These are phyloP conservation scores for Claviceps sorghi DNA, from an alignment of 2,329 filamentous ascomycete species.

Conservation along the genomic window DNA sequence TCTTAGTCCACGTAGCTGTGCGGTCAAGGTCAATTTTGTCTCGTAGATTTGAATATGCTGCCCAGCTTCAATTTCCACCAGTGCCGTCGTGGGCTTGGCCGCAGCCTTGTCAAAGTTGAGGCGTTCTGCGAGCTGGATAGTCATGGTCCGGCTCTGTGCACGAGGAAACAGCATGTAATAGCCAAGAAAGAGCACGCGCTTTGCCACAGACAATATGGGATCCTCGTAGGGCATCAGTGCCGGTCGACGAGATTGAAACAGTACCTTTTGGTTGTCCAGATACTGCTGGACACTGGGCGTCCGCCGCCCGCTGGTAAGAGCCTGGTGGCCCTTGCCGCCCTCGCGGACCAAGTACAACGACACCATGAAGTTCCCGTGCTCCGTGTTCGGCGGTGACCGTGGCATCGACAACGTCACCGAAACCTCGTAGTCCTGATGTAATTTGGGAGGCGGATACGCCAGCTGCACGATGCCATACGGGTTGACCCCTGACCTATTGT, in stretches of 20 bases:
- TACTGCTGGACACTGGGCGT: slow-evolving; percentile 15
- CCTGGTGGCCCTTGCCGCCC: not conserved
- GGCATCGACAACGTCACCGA: slow-evolving; percentile 62
- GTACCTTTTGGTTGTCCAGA: slow-evolving; percentile 24
- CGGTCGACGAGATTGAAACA: slow-evolving; percentile 55
- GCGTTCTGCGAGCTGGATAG: slow-evolving; percentile 58
- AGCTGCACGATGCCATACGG: slow-evolving; percentile 38
- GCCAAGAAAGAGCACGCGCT: slow-evolving; percentile 47
- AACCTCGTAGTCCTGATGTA: slow-evolving; percentile 74
- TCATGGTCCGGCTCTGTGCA: slow-evolving; percentile 47
- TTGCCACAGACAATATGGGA: slow-evolving; percentile 46
- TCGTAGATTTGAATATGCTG: slow-evolving; percentile 63
- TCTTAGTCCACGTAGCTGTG: slow-evolving; percentile 59
- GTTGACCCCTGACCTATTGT: slow-evolving; percentile 29
- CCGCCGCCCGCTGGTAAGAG: not conserved
- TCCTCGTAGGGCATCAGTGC: slow-evolving; percentile 70
- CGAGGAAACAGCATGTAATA: slow-evolving; percentile 55
- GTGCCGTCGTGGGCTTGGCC: slow-evolving; percentile 30
- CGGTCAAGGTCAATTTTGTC: slow-evolving; percentile 53
- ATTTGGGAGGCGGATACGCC: slow-evolving; percentile 39
- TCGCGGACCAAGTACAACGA: slow-evolving; percentile 52
- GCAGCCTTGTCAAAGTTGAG: slow-evolving; percentile 41
- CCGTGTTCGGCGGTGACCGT: slow-evolving; percentile 59
- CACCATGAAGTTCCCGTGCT: slow-evolving; percentile 88
- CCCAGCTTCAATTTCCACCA: slow-evolving; percentile 54